These are phyloP conservation scores for Camellia sinensis DNA, from an alignment of 148 eudicot species.

Conservation along the genomic window DNA sequence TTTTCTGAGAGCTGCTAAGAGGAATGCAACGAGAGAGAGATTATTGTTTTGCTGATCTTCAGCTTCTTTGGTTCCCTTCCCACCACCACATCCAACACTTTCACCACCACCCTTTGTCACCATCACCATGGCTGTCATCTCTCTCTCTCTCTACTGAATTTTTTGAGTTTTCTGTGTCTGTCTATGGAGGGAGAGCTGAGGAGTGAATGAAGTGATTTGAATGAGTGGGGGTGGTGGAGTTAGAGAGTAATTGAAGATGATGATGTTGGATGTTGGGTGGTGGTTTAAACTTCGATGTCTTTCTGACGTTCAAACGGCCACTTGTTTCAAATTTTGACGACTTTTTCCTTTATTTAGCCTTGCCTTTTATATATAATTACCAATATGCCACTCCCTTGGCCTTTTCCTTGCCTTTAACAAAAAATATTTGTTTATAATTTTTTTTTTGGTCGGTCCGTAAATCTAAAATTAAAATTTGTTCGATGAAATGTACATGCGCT, in stretches of 20 bases:
- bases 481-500: too few species aligned
- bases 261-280: background rate
- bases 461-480: too few species aligned
- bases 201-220: conserved; percentile 1
- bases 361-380: background rate
- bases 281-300: conserved; percentile 8
- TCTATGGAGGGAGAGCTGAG: background rate
- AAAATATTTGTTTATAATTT: too few species aligned
- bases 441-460: too few species aligned
- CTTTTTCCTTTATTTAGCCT: background rate
- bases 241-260: too few species aligned
- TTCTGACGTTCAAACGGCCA: conserved; percentile 17
- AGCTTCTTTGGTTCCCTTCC: conserved; percentile 12
- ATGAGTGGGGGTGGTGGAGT: background rate
- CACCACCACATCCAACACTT: conserved; percentile 12
- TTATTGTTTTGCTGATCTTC: conserved; percentile 38
- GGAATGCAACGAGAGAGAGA: conserved; percentile 39
- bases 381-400: background rate
- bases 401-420: too few species aligned
- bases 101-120: conserved; percentile 28
- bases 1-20: conserved; percentile 51
- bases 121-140: conserved; percentile 45
- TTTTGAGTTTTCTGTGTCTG: background rate
- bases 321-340: conserved; percentile 8
- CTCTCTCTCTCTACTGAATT: conserved; percentile 6